A percentile compares a stretch with the other conserved stretches of the same genome.
Evolutionary conservation across 352 stramenopile genomes (phyloP).

Genomic region (Phytophthora lateralis): DNA sequence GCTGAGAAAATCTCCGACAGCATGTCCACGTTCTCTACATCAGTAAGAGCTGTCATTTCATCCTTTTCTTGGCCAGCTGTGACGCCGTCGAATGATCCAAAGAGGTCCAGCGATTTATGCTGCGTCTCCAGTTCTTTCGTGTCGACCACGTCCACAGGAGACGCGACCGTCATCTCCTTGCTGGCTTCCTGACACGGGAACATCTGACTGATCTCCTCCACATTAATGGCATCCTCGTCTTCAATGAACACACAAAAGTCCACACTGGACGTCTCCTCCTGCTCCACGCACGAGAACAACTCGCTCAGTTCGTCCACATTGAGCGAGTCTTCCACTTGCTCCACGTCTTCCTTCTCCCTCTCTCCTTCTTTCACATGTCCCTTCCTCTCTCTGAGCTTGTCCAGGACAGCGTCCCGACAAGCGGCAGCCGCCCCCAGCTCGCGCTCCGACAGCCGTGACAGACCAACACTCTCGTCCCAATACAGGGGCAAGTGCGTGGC

Average conservation of each 20-base stretch:
- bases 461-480: slow-evolving; percentile 19
- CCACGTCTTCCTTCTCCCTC: slow-evolving; percentile 21
- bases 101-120: slow-evolving; percentile 4
- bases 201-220: slow-evolving; percentile 64
- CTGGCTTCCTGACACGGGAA: slow-evolving; percentile 46
- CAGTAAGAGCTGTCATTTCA: not conserved
- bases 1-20: slow-evolving; percentile 33
- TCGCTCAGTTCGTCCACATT: slow-evolving; percentile 63
- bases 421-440: slow-evolving; percentile 16
- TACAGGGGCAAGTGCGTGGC: slow-evolving; percentile 6
- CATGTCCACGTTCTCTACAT: slow-evolving; percentile 36
- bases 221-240: slow-evolving; percentile 54
- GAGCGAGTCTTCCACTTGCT: slow-evolving; percentile 46
- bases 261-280: slow-evolving; percentile 38
- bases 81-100: slow-evolving; percentile 7
- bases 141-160: slow-evolving; percentile 24
- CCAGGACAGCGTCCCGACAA: slow-evolving; percentile 12
- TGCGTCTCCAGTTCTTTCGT: slow-evolving; percentile 25
- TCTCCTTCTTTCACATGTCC: slow-evolving; percentile 14
- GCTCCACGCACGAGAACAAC: slow-evolving; percentile 59
- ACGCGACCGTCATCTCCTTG: slow-evolving; percentile 19
- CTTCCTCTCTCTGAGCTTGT: slow-evolving; percentile 32
- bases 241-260: slow-evolving; percentile 60
- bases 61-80: slow-evolving; percentile 11
- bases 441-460: slow-evolving; percentile 14